Evolutionary conservation across 306 rosid genomes (phyloP).

Genomic region (Quercus engelmannii): DNA sequence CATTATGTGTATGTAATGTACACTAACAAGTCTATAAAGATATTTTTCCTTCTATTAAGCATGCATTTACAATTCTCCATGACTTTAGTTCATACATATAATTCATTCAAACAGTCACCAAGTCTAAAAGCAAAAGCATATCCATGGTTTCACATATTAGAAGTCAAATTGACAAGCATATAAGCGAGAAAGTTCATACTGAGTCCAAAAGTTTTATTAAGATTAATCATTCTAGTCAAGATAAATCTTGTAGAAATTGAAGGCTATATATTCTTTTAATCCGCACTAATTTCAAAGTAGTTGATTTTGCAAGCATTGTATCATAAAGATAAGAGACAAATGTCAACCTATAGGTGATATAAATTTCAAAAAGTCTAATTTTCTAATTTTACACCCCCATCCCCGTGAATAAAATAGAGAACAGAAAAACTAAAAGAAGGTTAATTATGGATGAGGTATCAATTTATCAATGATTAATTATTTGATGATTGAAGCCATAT

Average conservation of each 20-base stretch:
- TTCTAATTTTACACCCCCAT: neutral
- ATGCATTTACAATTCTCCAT: neutral
- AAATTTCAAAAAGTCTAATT: slow-evolving; percentile 17
- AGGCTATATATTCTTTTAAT: neutral
- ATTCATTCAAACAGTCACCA: neutral
- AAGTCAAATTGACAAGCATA: neutral
- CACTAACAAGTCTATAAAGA: no score
- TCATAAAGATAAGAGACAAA: neutral
- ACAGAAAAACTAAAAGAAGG: neutral
- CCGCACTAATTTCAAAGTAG: neutral
- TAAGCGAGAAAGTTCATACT: neutral
- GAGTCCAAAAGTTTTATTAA: neutral
- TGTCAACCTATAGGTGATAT: slow-evolving; percentile 1
- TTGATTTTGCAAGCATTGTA: neutral
- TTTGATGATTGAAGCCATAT: neutral
- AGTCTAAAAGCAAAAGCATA: slow-evolving; percentile 1
- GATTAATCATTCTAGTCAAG: neutral
- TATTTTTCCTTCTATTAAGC: no score
- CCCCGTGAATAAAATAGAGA: neutral
- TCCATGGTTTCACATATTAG: neutral
- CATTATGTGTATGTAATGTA: no score
- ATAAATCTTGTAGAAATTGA: neutral
- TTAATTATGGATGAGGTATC: slow-evolving; percentile 4
- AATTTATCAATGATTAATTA: slow-evolving; percentile 11
- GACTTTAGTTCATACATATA: neutral